These are phyloP conservation scores for Ceratobasidium sp. DNA, from an alignment of 1,284 basidiomycete genomes.

Conservation along the genomic window DNA sequence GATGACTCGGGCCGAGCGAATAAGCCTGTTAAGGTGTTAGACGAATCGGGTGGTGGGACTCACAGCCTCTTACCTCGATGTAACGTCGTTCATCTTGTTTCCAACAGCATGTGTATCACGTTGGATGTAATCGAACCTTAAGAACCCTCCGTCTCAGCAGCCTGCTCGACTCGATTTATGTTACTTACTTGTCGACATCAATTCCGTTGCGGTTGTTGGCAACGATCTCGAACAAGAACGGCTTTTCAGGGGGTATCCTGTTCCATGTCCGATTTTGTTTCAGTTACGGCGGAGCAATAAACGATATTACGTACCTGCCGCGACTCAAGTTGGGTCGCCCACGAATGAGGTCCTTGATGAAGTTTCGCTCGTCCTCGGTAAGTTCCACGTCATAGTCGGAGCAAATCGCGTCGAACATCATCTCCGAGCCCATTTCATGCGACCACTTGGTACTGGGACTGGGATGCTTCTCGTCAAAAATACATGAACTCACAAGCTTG, in stretches of 20 bases:
- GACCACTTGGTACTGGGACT: conserved; percentile 65
- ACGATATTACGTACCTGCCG: conserved; percentile 7
- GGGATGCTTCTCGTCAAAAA: background rate
- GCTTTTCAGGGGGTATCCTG: conserved; percentile 56
- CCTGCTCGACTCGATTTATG: background rate
- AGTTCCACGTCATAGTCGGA: conserved; percentile 63
- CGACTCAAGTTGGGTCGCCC: conserved; percentile 59
- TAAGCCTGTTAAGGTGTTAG: conserved; percentile 60
- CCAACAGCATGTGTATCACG: conserved; percentile 77
- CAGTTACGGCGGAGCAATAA: conserved; percentile 2
- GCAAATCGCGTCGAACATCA: conserved; percentile 76
- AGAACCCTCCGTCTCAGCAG: conserved; percentile 8
- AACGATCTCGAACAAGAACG: conserved; percentile 76
- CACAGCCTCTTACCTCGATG: conserved; percentile 58
- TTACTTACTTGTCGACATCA: conserved; percentile 79
- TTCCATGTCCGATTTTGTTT: background rate
- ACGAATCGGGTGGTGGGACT: conserved; percentile 4
- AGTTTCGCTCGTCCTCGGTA: conserved; percentile 60
- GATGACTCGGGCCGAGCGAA: conserved; percentile 77
- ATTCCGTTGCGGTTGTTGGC: conserved; percentile 80
- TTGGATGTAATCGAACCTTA: conserved; percentile 79
- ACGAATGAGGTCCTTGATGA: conserved; percentile 76
- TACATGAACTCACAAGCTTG: background rate
- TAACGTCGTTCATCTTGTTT: conserved; percentile 67
- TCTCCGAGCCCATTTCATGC: conserved; percentile 75